Evolutionary conservation across 768 basidiomycete genomes (phyloP).

Genomic region (Leccinum ochraceum): DNA sequence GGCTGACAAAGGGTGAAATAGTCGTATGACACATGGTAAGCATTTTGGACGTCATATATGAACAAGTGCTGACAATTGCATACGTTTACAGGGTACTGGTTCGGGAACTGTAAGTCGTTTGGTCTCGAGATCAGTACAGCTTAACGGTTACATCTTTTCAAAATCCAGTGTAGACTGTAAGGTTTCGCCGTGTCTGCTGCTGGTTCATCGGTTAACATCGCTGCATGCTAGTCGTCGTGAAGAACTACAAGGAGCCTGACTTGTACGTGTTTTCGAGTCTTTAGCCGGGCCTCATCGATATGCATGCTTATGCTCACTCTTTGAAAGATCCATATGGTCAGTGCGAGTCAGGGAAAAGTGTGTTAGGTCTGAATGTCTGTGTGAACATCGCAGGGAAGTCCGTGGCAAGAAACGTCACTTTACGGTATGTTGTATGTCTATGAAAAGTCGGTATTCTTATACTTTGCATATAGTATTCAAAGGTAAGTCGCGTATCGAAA

Average conservation of each 20-base stretch:
- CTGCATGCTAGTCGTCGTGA: slow-evolving; percentile 60
- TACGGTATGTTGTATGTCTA: slow-evolving; percentile 52
- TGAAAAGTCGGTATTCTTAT: slow-evolving; percentile 1
- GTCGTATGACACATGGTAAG: slow-evolving; percentile 63
- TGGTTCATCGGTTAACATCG: slow-evolving; percentile 2
- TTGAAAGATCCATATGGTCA: slow-evolving; percentile 78
- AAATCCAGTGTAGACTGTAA: slow-evolving; percentile 67
- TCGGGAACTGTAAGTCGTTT: slow-evolving; percentile 65
- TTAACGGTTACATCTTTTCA: background rate
- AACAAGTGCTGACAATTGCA: slow-evolving; percentile 5
- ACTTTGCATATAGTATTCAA: slow-evolving; percentile 60
- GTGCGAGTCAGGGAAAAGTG: slow-evolving; percentile 35
- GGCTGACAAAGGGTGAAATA: slow-evolving; percentile 20
- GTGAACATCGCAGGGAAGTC: slow-evolving; percentile 70
- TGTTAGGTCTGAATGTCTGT: slow-evolving; percentile 25
- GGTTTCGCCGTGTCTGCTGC: slow-evolving; percentile 15
- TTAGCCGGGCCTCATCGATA: slow-evolving; percentile 1
- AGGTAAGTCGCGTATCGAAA: slow-evolving; percentile 45
- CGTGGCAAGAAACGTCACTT: slow-evolving; percentile 83
- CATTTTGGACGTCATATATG: background rate
- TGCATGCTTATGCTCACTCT: slow-evolving; percentile 4
- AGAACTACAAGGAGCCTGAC: slow-evolving; percentile 72
- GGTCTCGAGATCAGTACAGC: background rate
- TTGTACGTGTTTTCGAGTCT: slow-evolving; percentile 49
- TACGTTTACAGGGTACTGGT: slow-evolving; percentile 58